Percentiles rank a stretch among this genome's conserved stretches.
These are phyloP conservation scores for Amaranthus hypochondriacus DNA, from an alignment of 148 eudicot species.

Conservation along the genomic window DNA sequence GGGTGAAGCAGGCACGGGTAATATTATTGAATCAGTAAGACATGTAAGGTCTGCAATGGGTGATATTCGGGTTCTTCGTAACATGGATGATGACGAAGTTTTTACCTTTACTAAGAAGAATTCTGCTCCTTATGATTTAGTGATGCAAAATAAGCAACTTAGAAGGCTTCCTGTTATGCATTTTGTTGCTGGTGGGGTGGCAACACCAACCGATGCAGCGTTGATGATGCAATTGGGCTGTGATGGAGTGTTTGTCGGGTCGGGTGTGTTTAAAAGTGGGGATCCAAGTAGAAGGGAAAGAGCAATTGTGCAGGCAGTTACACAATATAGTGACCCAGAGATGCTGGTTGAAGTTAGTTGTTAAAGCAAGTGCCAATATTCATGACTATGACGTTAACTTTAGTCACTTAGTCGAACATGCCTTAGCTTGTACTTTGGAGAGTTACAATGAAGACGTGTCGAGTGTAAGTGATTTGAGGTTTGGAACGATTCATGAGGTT, in stretches of 20 bases:
- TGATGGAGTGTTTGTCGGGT: slow-evolving; percentile 84
- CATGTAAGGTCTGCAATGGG: slow-evolving; percentile 84
- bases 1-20: slow-evolving; percentile 94
- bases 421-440: too few species aligned
- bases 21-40: slow-evolving; percentile 65
- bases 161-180: slow-evolving; percentile 91
- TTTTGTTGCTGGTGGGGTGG: slow-evolving; percentile 90
- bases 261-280: slow-evolving; percentile 75
- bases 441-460: too few species aligned
- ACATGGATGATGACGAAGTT: slow-evolving; percentile 93
- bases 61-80: slow-evolving; percentile 52
- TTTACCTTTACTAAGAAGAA: slow-evolving; percentile 67
- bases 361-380: background rate
- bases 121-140: slow-evolving; percentile 70
- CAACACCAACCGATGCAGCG: slow-evolving; percentile 91
- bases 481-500: too few species aligned
- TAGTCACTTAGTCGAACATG: too few species aligned
- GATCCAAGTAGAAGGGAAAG: slow-evolving; percentile 64
- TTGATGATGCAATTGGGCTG: slow-evolving; percentile 94
- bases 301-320: slow-evolving; percentile 88
- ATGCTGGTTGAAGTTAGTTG: slow-evolving; percentile 76
- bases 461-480: too few species aligned
- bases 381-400: too few species aligned
- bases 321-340: slow-evolving; percentile 79
- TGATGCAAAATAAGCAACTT: slow-evolving; percentile 84